Evolutionary conservation across 2,329 filamentous ascomycete species (phyloP).

Genomic region (Exophiala bonariae): DNA sequence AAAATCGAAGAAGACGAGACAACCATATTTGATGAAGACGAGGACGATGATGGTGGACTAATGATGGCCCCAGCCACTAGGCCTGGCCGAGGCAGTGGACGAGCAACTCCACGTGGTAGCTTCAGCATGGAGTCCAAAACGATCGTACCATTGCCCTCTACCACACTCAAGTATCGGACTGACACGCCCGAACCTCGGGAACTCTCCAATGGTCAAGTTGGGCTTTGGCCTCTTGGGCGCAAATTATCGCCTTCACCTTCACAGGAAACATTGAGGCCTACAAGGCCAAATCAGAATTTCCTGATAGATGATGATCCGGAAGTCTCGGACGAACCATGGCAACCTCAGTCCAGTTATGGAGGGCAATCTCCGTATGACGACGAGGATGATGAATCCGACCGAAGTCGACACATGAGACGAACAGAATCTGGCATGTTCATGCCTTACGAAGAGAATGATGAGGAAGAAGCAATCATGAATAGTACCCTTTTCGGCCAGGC

Average conservation of each 20-base stretch:
- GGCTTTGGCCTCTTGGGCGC: slow-evolving; percentile 44
- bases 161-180: slow-evolving; percentile 79
- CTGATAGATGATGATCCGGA: slow-evolving; percentile 64
- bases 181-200: slow-evolving; percentile 66
- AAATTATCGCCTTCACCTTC: slow-evolving; percentile 72
- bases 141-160: slow-evolving; percentile 84
- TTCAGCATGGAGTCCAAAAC: slow-evolving; percentile 71
- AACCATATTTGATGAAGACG: slow-evolving; percentile 44
- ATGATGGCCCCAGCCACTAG: slow-evolving; percentile 73
- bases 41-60: slow-evolving; percentile 71
- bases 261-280: slow-evolving; percentile 76
- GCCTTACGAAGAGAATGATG: slow-evolving; percentile 71
- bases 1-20: slow-evolving; percentile 58
- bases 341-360: slow-evolving; percentile 33
- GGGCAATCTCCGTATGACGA: slow-evolving; percentile 21
- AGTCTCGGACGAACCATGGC: slow-evolving; percentile 46
- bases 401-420: slow-evolving; percentile 64
- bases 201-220: slow-evolving; percentile 32
- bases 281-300: slow-evolving; percentile 65
- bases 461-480: slow-evolving; percentile 53
- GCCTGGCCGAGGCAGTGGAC: slow-evolving; percentile 49
- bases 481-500: slow-evolving; percentile 74
- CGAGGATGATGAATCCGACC: slow-evolving; percentile 57
- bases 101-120: slow-evolving; percentile 57
- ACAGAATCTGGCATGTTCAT: slow-evolving; percentile 89